phyloP scores from a whole-genome alignment of 257 asterid genomes.

The Mentha longifolia region DNA sequence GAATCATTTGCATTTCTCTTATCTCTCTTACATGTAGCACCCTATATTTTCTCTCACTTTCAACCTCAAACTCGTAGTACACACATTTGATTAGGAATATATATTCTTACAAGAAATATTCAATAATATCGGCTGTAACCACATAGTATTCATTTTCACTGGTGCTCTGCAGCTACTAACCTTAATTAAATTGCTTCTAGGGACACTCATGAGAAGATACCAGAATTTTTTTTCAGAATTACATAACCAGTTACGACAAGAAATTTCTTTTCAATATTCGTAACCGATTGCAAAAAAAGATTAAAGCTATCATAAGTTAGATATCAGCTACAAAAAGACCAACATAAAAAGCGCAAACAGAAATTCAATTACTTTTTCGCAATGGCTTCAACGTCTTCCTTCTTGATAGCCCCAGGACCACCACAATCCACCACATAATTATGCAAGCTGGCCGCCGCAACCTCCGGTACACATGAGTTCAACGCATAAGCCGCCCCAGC shows the following conservation, averaged over 20 bases:
- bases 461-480: constrained; percentile 85
- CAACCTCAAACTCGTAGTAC: neutral
- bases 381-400: constrained; percentile 86
- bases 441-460: constrained; percentile 84
- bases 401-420: constrained; percentile 70
- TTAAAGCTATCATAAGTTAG: neutral
- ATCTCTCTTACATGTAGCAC: constrained; percentile 9
- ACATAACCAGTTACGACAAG: neutral
- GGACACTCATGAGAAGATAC: constrained; percentile 1
- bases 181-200: neutral
- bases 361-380: constrained; percentile 52
- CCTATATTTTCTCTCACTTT: neutral
- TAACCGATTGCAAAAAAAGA: neutral
- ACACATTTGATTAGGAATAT: neutral
- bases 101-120: neutral
- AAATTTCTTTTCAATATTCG: neutral
- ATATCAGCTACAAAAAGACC: neutral
- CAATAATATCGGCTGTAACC: neutral
- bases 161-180: neutral
- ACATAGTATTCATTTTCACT: neutral
- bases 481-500: constrained; percentile 87
- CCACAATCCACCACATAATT: constrained; percentile 79
- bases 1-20: neutral
- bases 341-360: neutral
- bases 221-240: neutral